A percentile compares a stretch with the other conserved stretches of the same genome.
These are phyloP conservation scores for Amanita jacksonii DNA, from an alignment of 768 basidiomycete genomes.

Conservation along the genomic window DNA sequence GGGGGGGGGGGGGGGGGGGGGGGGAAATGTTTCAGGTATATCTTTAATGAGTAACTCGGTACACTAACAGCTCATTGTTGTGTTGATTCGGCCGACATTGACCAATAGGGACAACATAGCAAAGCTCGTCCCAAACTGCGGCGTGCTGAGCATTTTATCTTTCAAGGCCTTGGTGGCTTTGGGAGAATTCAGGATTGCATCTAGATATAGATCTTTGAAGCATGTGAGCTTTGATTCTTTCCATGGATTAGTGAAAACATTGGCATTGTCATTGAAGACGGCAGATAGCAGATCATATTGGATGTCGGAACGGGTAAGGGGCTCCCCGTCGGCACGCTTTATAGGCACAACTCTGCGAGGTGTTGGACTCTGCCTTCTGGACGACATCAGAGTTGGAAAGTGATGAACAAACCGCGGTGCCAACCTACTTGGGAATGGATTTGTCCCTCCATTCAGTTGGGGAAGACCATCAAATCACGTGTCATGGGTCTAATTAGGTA, in stretches of 20 bases:
- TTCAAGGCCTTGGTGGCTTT: conserved; percentile 64
- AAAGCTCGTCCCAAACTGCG: conserved; percentile 55
- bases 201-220: conserved; percentile 56
- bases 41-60: conserved; percentile 7
- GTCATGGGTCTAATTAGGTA: background rate
- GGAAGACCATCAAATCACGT: conserved; percentile 5
- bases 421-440: conserved; percentile 1
- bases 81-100: conserved; percentile 75
- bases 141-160: conserved; percentile 57
- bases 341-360: conserved; percentile 35
- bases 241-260: conserved; percentile 44
- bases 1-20: too few relatives aligned
- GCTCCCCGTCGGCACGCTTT: conserved; percentile 55
- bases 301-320: conserved; percentile 56
- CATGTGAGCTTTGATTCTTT: conserved; percentile 26
- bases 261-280: conserved; percentile 62
- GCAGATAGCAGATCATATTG: conserved; percentile 72
- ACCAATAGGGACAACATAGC: conserved; percentile 67
- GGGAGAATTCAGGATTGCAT: conserved; percentile 42
- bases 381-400: conserved; percentile 14
- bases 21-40: conserved; percentile 6
- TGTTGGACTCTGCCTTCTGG: conserved; percentile 31
- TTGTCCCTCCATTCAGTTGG: background rate
- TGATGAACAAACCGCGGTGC: background rate
- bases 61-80: conserved; percentile 71